Percentiles rank a stretch among this genome's conserved stretches.
These are phyloP conservation scores for Talaromyces wortmannii DNA, from an alignment of 495 filamentous ascomycete species.

Conservation along the genomic window DNA sequence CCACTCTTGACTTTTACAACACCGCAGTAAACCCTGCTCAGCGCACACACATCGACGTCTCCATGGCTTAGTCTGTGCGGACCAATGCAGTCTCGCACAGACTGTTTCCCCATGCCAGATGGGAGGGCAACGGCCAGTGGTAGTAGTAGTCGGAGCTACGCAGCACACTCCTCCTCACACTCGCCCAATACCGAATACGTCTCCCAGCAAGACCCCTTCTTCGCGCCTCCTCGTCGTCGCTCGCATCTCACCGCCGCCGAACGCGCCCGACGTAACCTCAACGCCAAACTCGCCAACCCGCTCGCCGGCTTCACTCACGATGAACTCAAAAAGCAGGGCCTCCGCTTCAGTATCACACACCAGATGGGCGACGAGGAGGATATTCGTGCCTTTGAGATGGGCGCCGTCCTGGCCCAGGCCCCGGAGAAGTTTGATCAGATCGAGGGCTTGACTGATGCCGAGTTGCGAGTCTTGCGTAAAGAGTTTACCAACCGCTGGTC, in stretches of 20 bases:
- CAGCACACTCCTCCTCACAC: background rate
- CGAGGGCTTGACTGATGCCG: conserved; percentile 46
- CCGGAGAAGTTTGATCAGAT: conserved; percentile 47
- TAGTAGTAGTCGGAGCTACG: background rate
- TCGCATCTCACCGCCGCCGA: conserved; percentile 35
- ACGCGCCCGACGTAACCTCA: conserved; percentile 42
- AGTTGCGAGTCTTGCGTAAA: conserved; percentile 49
- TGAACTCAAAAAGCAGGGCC: conserved; percentile 56
- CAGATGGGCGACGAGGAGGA: conserved; percentile 55
- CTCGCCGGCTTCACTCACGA: conserved; percentile 54
- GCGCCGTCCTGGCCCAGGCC: conserved; percentile 63
- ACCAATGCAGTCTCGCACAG: background rate
- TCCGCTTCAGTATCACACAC: conserved; percentile 56
- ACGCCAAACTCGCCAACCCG: conserved; percentile 64
- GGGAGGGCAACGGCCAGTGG: background rate
- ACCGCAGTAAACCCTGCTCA: too few relatives aligned
- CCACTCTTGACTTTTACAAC: too few relatives aligned
- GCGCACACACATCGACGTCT: too few relatives aligned
- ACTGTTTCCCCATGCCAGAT: background rate
- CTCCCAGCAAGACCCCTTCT: conserved; percentile 2
- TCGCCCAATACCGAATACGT: background rate
- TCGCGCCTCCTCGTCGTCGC: conserved; percentile 11
- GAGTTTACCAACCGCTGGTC: conserved; percentile 67
- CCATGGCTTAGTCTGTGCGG: too few relatives aligned
- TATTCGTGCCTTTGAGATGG: conserved; percentile 62